Base-by-base conservation (phyloP, 2,329 filamentous ascomycete genomes). In the Beauveria asiatica region DNA sequence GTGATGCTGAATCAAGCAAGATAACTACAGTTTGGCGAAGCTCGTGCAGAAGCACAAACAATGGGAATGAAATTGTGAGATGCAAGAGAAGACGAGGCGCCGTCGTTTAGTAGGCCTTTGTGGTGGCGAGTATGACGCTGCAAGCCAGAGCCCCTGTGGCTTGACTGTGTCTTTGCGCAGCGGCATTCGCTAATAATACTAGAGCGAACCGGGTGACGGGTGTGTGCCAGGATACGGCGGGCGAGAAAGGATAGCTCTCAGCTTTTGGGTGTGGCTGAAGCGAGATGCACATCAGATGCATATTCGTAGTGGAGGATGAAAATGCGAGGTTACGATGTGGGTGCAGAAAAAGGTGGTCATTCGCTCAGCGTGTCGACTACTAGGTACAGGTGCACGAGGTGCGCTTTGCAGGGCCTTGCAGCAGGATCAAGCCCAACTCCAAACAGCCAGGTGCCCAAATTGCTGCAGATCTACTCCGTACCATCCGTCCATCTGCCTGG, bases 281-380 rank as follows among this genome's bases (percentile, higher is more conserved):
- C 46, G 53, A 56, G 53, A 56, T 56, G 53, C 53, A 56, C 42
- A 56, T 56, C 53, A 45, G 53, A 56, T 56, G 53, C n/a, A 19
- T 37, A n/a, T 46, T 44, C 41, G 25, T 25, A 37, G 53, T 16
- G 25, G 25, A 33, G 25, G 53, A 7, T 30, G 25, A 13, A 21
- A 19, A 21, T 51, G 41, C 16, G 7, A n/a, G 41, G n/a, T 42
- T 17, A 42, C 16, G 7, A 19, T 42, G 41, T 19, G 41, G 41
- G 41, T 19, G 41, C 41, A 27, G 23, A n/a, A 25, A 30, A 17
- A 17, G 45, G 5, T 9, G 37, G 37, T 44, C 37, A 27, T 27
- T 27, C 25, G 51, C 37, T 23, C 21, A 19, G 16, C 23, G 4
- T 13, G 13, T 10, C 7, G n/a, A 33, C n/a, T 45, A 54, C 17